These are phyloP conservation scores for Prosopis cineraria DNA, from an alignment of 306 rosid genomes.

Conservation along the genomic window DNA sequence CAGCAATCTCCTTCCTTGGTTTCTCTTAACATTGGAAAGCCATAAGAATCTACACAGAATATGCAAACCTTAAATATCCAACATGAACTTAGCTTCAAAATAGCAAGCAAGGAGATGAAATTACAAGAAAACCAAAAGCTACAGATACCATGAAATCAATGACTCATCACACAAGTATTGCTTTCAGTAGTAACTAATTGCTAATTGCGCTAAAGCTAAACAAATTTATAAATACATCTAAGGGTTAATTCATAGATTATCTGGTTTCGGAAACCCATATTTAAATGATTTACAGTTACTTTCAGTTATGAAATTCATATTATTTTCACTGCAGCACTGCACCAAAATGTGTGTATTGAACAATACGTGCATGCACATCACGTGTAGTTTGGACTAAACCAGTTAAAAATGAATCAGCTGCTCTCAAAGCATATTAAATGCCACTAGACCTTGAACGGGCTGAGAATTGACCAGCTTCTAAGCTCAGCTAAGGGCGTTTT, in stretches of 20 bases:
- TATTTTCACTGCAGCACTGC: neutral
- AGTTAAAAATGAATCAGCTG: slow-evolving; percentile 6
- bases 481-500: slow-evolving; percentile 39
- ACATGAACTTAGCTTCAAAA: slow-evolving; percentile 5
- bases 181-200: neutral
- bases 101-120: slow-evolving; percentile 21
- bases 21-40: slow-evolving; percentile 46
- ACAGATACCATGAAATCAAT: neutral
- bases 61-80: slow-evolving; percentile 21
- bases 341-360: neutral
- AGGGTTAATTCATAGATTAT: neutral
- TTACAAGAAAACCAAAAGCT: slow-evolving; percentile 6
- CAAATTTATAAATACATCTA: neutral
- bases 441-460: slow-evolving; percentile 46
- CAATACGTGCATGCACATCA: neutral
- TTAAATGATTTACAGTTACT: neutral
- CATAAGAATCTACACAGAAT: slow-evolving; percentile 47
- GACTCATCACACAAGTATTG: neutral
- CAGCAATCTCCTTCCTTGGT: slow-evolving; percentile 44
- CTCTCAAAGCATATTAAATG: neutral
- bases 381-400: neutral
- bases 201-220: slow-evolving; percentile 25
- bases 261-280: neutral
- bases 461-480: slow-evolving; percentile 55
- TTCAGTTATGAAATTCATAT: neutral